phyloP scores from a whole-genome alignment of 2,329 filamentous ascomycete genomes.

The Parafenestella ontariensis region DNA sequence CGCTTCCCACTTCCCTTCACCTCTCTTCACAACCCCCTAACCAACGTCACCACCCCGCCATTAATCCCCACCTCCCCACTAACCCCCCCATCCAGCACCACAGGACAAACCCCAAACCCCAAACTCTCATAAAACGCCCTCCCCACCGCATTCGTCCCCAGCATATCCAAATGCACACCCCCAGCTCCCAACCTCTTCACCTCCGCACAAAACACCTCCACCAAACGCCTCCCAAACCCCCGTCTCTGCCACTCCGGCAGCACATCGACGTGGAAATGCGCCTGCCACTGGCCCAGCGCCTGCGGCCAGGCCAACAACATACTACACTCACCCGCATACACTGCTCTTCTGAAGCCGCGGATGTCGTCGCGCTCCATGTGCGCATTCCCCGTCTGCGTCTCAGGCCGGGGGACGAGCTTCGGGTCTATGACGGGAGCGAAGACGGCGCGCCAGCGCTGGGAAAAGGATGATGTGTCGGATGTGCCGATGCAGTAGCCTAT shows the following conservation, averaged over 20 bases:
- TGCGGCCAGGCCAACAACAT: slow-evolving; percentile 25
- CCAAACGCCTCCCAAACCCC: slow-evolving; percentile 40
- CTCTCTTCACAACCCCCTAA: slow-evolving; percentile 26
- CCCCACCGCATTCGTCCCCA: slow-evolving; percentile 37
- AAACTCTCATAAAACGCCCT: slow-evolving; percentile 38
- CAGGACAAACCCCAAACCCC: slow-evolving; percentile 29
- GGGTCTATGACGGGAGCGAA: slow-evolving; percentile 36
- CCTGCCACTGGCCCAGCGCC: slow-evolving; percentile 37
- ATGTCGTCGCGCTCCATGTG: slow-evolving; percentile 29
- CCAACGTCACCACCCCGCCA: slow-evolving; percentile 32
- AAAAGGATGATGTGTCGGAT: slow-evolving; percentile 33
- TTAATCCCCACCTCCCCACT: slow-evolving; percentile 34
- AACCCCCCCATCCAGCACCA: slow-evolving; percentile 35
- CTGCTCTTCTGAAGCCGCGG: slow-evolving; percentile 19
- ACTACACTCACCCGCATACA: slow-evolving; percentile 33
- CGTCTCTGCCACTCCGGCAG: slow-evolving; percentile 41
- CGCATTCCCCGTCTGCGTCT: slow-evolving; percentile 5
- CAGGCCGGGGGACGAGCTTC: slow-evolving; percentile 21
- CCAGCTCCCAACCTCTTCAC: slow-evolving; percentile 29
- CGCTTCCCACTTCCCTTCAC: too few species aligned
- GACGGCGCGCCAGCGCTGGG: slow-evolving; percentile 32
- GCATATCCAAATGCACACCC: slow-evolving; percentile 49
- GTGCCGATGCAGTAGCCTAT: slow-evolving; percentile 51
- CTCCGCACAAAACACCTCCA: slow-evolving; percentile 32
- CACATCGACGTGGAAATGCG: slow-evolving; percentile 50